phyloP scores from a whole-genome alignment of 2,329 filamentous ascomycete genomes.

The Colletotrichum simmondsii region DNA sequence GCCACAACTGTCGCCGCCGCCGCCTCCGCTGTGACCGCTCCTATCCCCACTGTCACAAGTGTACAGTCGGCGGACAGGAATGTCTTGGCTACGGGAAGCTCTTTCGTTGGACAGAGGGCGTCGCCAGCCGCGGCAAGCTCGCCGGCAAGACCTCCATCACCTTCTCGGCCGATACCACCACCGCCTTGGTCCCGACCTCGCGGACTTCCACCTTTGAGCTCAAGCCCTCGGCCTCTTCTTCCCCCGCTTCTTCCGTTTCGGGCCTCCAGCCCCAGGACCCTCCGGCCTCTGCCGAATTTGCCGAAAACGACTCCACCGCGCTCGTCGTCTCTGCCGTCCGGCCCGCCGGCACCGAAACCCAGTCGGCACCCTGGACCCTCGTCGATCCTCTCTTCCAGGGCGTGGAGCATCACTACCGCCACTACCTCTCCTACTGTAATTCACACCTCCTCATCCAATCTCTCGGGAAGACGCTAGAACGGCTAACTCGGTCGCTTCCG shows the following conservation, averaged over 20 bases:
- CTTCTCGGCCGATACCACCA: conserved; percentile 17
- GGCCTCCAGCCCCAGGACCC: not conserved
- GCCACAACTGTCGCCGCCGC: conserved; percentile 65
- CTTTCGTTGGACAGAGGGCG: conserved; percentile 63
- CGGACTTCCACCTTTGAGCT: not conserved
- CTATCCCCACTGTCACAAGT: conserved; percentile 63
- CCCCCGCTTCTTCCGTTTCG: not conserved
- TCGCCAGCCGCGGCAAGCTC: conserved; percentile 54
- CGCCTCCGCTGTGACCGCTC: conserved; percentile 65
- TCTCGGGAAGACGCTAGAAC: conserved; percentile 10
- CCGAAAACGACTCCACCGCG: not conserved
- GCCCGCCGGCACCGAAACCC: conserved; percentile 32
- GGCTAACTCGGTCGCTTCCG: conserved; percentile 39
- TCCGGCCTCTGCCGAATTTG: not conserved
- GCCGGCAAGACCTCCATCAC: conserved; percentile 52
- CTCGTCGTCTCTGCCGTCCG: conserved; percentile 38
- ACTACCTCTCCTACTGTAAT: conserved; percentile 55
- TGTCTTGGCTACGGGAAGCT: conserved; percentile 65
- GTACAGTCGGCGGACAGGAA: conserved; percentile 57
- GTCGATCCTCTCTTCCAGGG: conserved; percentile 62
- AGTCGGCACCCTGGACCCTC: conserved; percentile 50
- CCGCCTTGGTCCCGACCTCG: not conserved
- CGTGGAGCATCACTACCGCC: conserved; percentile 57
- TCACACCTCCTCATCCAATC: conserved; percentile 25
- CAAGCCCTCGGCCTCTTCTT: not conserved